These are phyloP conservation scores for Cruciata laevipes DNA, from an alignment of 257 asterid species.

Conservation along the genomic window DNA sequence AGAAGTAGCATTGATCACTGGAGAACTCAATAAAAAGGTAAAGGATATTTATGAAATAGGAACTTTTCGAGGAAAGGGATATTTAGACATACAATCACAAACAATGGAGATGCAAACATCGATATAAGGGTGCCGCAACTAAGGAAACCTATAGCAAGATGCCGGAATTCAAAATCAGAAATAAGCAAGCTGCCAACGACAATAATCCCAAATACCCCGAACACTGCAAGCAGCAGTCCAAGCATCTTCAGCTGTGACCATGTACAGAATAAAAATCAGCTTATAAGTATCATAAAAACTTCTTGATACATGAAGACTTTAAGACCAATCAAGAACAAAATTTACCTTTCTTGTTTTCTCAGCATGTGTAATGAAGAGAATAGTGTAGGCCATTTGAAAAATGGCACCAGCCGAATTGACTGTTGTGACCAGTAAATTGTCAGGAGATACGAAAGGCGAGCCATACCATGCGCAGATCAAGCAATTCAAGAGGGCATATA, in stretches of 20 bases:
- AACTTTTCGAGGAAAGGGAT: background rate
- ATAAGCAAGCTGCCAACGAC: slow-evolving; percentile 41
- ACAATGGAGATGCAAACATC: slow-evolving; percentile 61
- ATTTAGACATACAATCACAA: slow-evolving; percentile 39
- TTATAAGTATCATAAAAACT: background rate
- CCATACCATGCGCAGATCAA: slow-evolving; percentile 70
- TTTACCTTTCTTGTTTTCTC: slow-evolving; percentile 39
- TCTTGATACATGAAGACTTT: background rate
- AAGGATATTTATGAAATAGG: background rate
- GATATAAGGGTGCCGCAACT: slow-evolving; percentile 55
- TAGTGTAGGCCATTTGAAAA: slow-evolving; percentile 42
- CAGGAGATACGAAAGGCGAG: slow-evolving; percentile 46
- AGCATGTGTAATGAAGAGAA: slow-evolving; percentile 39
- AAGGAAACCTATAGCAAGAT: slow-evolving; percentile 34
- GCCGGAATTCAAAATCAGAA: slow-evolving; percentile 35
- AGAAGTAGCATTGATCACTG: slow-evolving; percentile 4
- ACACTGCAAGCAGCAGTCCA: slow-evolving; percentile 40
- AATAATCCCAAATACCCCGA: slow-evolving; percentile 31
- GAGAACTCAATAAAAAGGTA: background rate
- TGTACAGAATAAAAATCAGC: background rate
- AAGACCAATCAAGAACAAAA: background rate
- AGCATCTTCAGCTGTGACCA: slow-evolving; percentile 35
- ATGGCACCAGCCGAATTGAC: slow-evolving; percentile 53
- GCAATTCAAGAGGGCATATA: slow-evolving; percentile 57
- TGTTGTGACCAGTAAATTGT: slow-evolving; percentile 45